A percentile compares a stretch with the other conserved stretches of the same genome.
Evolutionary conservation across 1,284 basidiomycete genomes (phyloP).

Genomic region (Gomphus bonarii): DNA sequence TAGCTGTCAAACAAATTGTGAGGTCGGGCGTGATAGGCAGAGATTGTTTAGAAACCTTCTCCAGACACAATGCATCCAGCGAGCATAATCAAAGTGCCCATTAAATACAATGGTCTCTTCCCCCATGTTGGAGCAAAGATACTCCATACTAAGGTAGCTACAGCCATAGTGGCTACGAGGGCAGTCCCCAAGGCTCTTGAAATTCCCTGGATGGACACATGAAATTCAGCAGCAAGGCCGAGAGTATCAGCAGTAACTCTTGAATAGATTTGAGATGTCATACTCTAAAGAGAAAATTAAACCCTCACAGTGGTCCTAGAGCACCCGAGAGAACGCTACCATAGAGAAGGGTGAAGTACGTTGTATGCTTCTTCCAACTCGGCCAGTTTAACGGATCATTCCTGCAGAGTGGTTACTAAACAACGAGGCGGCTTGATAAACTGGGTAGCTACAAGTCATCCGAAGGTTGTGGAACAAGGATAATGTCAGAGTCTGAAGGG

Average conservation of each 20-base stretch:
- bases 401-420: neutral
- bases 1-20: conserved; percentile 8
- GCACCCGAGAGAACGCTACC: conserved; percentile 16
- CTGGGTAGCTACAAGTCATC: conserved; percentile 24
- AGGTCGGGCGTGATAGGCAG: neutral
- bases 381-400: conserved; percentile 39
- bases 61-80: conserved; percentile 15
- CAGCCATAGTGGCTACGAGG: conserved; percentile 14
- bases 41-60: neutral
- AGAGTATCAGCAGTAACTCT: conserved; percentile 16
- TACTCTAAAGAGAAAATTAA: neutral
- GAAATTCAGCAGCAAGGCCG: conserved; percentile 15
- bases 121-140: conserved; percentile 4
- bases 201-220: conserved; percentile 15
- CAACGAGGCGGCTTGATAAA: neutral
- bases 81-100: conserved; percentile 16
- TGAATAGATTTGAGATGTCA: neutral
- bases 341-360: conserved; percentile 5
- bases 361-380: conserved; percentile 31
- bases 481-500: conserved; percentile 24
- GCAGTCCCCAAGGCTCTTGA: conserved; percentile 16
- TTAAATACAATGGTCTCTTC: conserved; percentile 13
- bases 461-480: conserved; percentile 36
- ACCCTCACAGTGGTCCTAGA: conserved; percentile 12
- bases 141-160: conserved; percentile 14